Conservation (phyloP, 768 basidiomycete species). For the Auriscalpium microsporum region DNA sequence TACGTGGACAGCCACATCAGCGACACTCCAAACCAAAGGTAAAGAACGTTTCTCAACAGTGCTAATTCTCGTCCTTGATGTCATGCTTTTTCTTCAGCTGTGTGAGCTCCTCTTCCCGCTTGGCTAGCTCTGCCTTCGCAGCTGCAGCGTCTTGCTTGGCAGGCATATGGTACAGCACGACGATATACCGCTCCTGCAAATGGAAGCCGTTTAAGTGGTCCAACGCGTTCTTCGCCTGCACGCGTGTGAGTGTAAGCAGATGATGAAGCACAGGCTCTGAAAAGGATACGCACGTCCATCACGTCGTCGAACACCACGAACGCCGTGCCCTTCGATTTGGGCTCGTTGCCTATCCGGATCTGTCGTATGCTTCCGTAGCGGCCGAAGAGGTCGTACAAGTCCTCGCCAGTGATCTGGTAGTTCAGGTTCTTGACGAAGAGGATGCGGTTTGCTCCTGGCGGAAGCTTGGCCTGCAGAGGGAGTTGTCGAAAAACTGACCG, state of each 20-base stretch:
- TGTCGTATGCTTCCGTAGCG: conserved; percentile 96
- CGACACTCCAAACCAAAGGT: too few species aligned
- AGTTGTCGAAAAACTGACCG: background rate
- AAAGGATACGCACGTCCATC: conserved; percentile 65
- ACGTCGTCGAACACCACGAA: conserved; percentile 96
- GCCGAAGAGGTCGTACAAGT: conserved; percentile 94
- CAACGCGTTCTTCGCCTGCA: conserved; percentile 89
- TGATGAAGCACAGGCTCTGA: background rate
- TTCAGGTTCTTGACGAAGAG: conserved; percentile 91
- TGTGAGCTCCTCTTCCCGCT: conserved; percentile 83
- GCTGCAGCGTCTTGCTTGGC: conserved; percentile 93
- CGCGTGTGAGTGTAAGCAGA: too few species aligned
- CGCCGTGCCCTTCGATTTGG: conserved; percentile 91
- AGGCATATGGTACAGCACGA: conserved; percentile 96
- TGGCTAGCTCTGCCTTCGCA: conserved; percentile 85
- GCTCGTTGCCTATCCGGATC: conserved; percentile 85
- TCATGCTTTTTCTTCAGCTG: conserved; percentile 82
- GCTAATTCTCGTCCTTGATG: conserved; percentile 52
- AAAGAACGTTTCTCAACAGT: too few species aligned
- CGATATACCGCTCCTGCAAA: conserved; percentile 95
- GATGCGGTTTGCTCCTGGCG: conserved; percentile 85
- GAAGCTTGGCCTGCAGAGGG: conserved; percentile 62
- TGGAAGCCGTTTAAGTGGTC: conserved; percentile 98
- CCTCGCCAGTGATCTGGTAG: conserved; percentile 88
- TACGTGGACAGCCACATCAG: too few species aligned